Base-by-base conservation (phyloP, 1,284 basidiomycete species). In the Sanghuangporus baumii region DNA sequence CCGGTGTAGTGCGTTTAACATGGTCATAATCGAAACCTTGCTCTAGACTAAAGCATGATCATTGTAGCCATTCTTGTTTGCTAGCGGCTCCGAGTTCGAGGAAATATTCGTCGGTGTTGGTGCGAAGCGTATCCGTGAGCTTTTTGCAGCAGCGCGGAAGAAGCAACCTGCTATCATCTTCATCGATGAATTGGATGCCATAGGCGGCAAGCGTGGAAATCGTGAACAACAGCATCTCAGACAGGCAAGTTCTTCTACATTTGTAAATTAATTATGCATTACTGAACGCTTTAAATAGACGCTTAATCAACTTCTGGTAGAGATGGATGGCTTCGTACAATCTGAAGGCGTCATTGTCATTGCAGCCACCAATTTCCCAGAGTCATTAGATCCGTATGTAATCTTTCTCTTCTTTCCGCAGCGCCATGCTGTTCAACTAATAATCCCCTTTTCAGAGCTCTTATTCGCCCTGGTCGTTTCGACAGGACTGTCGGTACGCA, bases 61-160 rank as follows among this genome's bases (percentile, higher is more conserved):
- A 31, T 23, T 26, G 51, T 59, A 74, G 69, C 91, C 92, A 2
- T 95, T 95, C 79, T 88, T 95, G 73, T 93, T 91, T 70, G 88
- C 91, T 51, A 92, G 90, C 51, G 90, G 91, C 14, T 96, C 94
- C 55, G 94, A 97, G 71, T 98, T 99, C 67, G 97, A 99, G 73
- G 96, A 99, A 74, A 96, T 98, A 88, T 95, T 94, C 73, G 95
- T 97, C 60, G 94, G 94, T 63, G 93, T 96, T 55, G 94, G 94
- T 63, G 96, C 97, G 37, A 96, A 97, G 74, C 89, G 97, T 34
- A 93, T 99, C 37, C 86, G 97, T 43, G 97, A 99, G 67, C 85
- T 99, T 7, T 99, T 99, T 71, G 89, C 92, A 26, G 88, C 94
- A 9, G 97, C 97, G 18, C 87, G 95, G 64, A 96, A 97, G 76